Evolutionary conservation across 176 grass and related monocot species (phyloP).

Genomic region (Elaeis guineensis): DNA sequence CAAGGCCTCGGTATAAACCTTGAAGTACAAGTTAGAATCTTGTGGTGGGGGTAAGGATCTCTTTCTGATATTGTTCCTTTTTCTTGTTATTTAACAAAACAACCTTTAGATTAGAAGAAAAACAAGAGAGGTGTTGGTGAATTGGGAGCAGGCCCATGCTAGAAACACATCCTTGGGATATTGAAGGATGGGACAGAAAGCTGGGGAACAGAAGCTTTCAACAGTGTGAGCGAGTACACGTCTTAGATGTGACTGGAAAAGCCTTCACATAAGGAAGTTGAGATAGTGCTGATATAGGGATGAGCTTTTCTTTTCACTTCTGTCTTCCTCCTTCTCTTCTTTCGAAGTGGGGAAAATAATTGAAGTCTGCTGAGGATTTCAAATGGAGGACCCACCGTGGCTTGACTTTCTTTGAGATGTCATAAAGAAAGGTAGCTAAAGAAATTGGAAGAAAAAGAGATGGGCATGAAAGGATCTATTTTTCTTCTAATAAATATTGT

Average conservation of each 20-base stretch:
- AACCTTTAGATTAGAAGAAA: background rate
- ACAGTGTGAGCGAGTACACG: slow-evolving; percentile 31
- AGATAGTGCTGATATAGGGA: background rate
- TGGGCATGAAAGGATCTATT: too few species aligned
- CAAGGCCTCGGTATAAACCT: slow-evolving; percentile 51
- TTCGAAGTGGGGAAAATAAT: too few species aligned
- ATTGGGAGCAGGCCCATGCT: background rate
- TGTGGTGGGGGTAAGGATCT: slow-evolving; percentile 12
- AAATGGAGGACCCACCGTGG: too few species aligned
- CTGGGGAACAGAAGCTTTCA: slow-evolving; percentile 20
- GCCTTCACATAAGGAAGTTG: slow-evolving; percentile 1
- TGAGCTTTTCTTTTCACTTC: too few species aligned
- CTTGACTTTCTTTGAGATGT: too few species aligned
- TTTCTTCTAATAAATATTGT: too few species aligned
- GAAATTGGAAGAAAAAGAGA: too few species aligned
- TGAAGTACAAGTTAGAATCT: slow-evolving; percentile 29
- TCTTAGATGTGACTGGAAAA: slow-evolving; percentile 43
- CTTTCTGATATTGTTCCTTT: background rate
- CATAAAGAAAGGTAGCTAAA: too few species aligned
- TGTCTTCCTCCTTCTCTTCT: too few species aligned
- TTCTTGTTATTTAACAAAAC: slow-evolving; percentile 28
- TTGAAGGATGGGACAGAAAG: slow-evolving; percentile 53
- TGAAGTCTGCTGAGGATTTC: too few species aligned
- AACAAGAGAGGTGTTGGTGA: slow-evolving; percentile 7
- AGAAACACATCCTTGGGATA: slow-evolving; percentile 22